Conservation (phyloP, 345 rosid genomes). For the Sonneratia caseolaris region DNA sequence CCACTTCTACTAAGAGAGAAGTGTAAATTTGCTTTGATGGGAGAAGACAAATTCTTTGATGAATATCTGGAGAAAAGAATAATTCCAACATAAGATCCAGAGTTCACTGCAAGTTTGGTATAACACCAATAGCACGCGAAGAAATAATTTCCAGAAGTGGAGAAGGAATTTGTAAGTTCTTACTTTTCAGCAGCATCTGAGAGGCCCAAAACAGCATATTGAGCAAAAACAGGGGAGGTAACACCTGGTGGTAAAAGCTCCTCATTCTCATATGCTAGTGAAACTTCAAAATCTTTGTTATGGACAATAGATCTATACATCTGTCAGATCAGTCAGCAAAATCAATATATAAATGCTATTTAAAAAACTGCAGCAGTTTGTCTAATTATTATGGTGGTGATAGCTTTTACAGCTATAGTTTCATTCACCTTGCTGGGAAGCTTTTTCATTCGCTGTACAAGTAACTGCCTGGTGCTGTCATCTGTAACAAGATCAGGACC, state of each 20-base stretch:
- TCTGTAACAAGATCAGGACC: slow-evolving; percentile 66
- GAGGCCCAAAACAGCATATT: slow-evolving; percentile 76
- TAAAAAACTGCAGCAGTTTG: not conserved
- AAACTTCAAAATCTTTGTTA: slow-evolving; percentile 81
- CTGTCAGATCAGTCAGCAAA: slow-evolving; percentile 29
- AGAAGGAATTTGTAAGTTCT: slow-evolving; percentile 16
- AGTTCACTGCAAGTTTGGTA: not conserved
- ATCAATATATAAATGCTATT: not conserved
- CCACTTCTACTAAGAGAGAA: slow-evolving; percentile 95
- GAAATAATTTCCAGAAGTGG: not conserved
- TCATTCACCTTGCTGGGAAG: slow-evolving; percentile 82
- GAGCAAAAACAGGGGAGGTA: slow-evolving; percentile 60
- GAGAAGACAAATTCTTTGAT: slow-evolving; percentile 81
- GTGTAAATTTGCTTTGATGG: slow-evolving; percentile 85
- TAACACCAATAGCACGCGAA: not conserved
- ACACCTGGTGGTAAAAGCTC: slow-evolving; percentile 73
- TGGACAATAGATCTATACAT: slow-evolving; percentile 76
- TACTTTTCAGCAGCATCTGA: slow-evolving; percentile 77
- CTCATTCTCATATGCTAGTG: slow-evolving; percentile 70
- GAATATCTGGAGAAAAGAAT: slow-evolving; percentile 50
- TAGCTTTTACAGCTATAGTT: not conserved
- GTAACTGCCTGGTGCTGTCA: slow-evolving; percentile 59
- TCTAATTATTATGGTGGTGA: not conserved
- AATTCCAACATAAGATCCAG: slow-evolving; percentile 1
- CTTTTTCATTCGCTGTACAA: slow-evolving; percentile 89